A percentile compares a stretch with the other conserved stretches of the same genome.
Evolutionary conservation across 2,329 filamentous ascomycete species (phyloP).

Genomic region (Sporothrix mexicana): DNA sequence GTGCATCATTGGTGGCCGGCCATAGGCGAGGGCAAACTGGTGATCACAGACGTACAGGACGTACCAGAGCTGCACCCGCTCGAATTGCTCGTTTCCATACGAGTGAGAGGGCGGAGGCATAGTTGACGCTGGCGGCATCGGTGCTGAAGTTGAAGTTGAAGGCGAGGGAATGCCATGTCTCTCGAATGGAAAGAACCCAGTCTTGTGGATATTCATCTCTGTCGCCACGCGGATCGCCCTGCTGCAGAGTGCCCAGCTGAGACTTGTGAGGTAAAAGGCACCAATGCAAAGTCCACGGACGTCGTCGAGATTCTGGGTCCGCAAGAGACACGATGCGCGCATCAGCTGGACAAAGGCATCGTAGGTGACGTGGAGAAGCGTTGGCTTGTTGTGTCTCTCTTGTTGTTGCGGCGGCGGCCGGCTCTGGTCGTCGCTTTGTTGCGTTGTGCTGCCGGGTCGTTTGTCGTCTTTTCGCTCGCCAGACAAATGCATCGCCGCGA

Average conservation of each 20-base stretch:
- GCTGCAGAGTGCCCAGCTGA: neutral
- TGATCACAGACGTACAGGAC: neutral
- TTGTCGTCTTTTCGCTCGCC: neutral
- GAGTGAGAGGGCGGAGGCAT: neutral
- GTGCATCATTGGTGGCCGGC: neutral
- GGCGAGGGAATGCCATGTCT: neutral
- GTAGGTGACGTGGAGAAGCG: neutral
- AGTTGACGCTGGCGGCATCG: neutral
- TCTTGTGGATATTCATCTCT: neutral
- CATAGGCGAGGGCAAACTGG: slow-evolving; percentile 10
- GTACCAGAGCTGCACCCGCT: neutral
- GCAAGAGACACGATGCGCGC: neutral
- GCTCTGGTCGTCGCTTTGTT: too few species aligned
- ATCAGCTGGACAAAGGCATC: neutral
- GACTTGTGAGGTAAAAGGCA: neutral
- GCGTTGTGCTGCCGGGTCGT: too few species aligned
- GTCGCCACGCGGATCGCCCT: neutral
- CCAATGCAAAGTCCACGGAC: neutral
- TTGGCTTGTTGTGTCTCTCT: neutral
- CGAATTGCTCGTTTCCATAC: neutral
- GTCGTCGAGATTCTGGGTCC: slow-evolving; percentile 1
- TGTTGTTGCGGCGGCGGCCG: neutral
- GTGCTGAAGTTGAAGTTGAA: neutral
- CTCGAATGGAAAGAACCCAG: neutral
- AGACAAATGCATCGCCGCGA: neutral